Percentiles rank a stretch among this genome's conserved stretches.
phyloP scores from a whole-genome alignment of 2,329 filamentous ascomycete species.

The Anisogramma anomala region DNA sequence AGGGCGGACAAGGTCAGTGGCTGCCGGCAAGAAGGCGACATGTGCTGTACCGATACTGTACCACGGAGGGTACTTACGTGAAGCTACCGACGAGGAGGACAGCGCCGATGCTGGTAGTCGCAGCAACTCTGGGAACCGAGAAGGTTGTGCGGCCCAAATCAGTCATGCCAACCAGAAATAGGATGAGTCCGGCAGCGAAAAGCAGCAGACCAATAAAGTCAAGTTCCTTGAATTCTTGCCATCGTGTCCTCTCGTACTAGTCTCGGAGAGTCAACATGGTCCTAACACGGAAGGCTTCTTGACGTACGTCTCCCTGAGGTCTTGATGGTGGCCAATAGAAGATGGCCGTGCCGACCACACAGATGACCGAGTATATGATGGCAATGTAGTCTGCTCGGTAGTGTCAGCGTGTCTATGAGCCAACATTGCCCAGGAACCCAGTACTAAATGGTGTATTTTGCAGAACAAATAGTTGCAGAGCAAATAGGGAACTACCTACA shows the following conservation, averaged over 20 bases:
- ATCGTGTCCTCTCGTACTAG: conserved; percentile 19
- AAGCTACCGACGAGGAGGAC: conserved; percentile 15
- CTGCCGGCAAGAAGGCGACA: neutral
- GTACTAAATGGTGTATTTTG: no score
- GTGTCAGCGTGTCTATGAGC: no score
- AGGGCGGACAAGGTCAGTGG: neutral
- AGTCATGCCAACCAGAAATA: conserved; percentile 17
- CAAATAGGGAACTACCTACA: no score
- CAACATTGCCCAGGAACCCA: no score
- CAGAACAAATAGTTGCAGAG: no score
- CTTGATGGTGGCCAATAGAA: conserved; percentile 20
- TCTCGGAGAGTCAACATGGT: neutral
- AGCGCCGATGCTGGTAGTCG: conserved; percentile 17
- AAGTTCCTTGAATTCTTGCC: conserved; percentile 21
- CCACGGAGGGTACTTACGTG: neutral
- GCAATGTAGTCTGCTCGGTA: conserved; percentile 17
- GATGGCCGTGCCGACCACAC: conserved; percentile 17
- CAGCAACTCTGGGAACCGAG: conserved; percentile 13
- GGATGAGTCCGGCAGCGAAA: conserved; percentile 16
- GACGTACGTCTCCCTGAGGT: conserved; percentile 18
- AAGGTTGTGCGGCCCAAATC: conserved; percentile 16
- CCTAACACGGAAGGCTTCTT: neutral
- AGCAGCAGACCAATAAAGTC: conserved; percentile 21
- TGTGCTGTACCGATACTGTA: no score
- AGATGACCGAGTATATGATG: conserved; percentile 20